Evolutionary conservation across 805 yeast species (phyloP), one percentile per base, ranked within the genome.

Genomic region (Zygosaccharomyces kombuchaensis): DNA sequence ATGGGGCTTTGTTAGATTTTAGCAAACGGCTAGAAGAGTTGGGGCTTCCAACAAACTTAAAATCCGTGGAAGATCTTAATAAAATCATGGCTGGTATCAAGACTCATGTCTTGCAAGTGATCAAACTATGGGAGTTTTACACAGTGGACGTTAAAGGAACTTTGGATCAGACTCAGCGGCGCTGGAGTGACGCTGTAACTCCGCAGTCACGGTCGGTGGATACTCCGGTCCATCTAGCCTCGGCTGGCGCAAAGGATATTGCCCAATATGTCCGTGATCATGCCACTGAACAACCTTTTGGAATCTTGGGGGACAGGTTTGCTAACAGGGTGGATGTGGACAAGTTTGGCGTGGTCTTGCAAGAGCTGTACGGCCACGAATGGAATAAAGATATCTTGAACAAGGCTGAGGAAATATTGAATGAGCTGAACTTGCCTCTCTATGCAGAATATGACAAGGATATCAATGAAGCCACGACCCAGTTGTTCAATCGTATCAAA

Each of bases 121-220:
- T 87, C 44, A 76, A 81, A 50, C 71, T 91, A 44, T 91, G 99
- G 99, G 89, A 91, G 65, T 91, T 67, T 63, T 93, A 90, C 62
- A 90, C 83, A 4, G 71, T 89, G 29, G 75, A 88, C 60, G 81
- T 79, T 34, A 52, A 58, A 5, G 56, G 55, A 2, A 71, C 75
- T 9, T 55, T 81, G 12, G 56, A 58, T 0, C 65, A 67, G 4
- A 53, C 82, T 9, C 64, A 69, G 47, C 44, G 58, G 0, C 47
- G 54, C 16, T 78, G 78, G 75, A 51, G 56, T 10, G 32, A 13
- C 8, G 8, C 32, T 29, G 10, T 29, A 29, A 12, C 32, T 13
- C 13, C 29, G 12, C 8, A 25, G 12, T 9, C 29, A 4, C 32
- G 16, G 32, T 29, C 32, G 10, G 2, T 29, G n/a, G 32, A 29